Evolutionary conservation across 1,139 yeast species (phyloP), one percentile per base, ranked within the genome.

Genomic region (Kodamaea alishanica): DNA sequence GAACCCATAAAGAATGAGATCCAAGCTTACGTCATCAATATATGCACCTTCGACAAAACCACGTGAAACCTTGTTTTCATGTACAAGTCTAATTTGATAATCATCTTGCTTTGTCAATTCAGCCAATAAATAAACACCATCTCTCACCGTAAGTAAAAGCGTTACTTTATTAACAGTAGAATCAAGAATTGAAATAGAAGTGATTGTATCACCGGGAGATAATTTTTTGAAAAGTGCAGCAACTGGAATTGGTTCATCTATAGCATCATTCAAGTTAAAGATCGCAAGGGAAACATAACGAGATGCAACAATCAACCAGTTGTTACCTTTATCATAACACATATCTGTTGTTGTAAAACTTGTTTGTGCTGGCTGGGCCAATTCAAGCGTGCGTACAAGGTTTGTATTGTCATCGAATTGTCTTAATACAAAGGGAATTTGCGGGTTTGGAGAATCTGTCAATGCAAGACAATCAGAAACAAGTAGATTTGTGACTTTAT

Each of bases 41-140:
- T 67, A 67, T 0, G 81, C 78, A 4, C 96, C 96, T 60, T 89
- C 97, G 6, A 90, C 63, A 44, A 82, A 83, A 0, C 97, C 96
- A 45, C 81, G 75, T 24, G 85, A 73, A 2, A 84, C 60, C 51
- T 79, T 81, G 55, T 85, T 87, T 28, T 78, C 71, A 38, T 77
- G 86, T 1, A 77, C 51, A 6, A 75, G 60, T 3, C 57, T 51
- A n/a, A 66, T 42, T 0, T 41, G 22, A 22, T 61, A 51, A 0
- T 26, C 27, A 3, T 35, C 44, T 2, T 47, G 45, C 25, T 43
- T 43, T n/a, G 55, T 39, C 12, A 61, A 33, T 28, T 56, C 51
- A 6, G 67, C 49, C 34, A 61, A 55, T 53, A 75, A 61, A 49
- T 81, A 84, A 23, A 65, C 69, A 0, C 90, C 89, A 58, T 83